These are phyloP conservation scores for Amylocarpus encephaloides DNA, from an alignment of 2,329 filamentous ascomycete species.

Conservation along the genomic window DNA sequence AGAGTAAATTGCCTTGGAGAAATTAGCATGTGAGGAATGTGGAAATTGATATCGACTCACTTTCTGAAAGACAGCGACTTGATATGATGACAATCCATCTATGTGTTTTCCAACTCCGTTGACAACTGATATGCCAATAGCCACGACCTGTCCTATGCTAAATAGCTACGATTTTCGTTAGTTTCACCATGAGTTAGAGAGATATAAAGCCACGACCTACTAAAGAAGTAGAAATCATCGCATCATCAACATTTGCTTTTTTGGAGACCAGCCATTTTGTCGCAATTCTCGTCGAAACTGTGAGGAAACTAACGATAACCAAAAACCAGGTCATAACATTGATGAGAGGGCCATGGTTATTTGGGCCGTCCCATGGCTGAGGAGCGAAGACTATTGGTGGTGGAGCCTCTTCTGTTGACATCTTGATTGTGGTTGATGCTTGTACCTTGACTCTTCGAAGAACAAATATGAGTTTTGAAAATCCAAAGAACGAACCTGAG, in stretches of 20 bases:
- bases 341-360: conserved; percentile 5
- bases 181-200: not conserved
- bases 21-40: not conserved
- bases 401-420: not conserved
- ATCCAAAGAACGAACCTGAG: not conserved
- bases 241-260: conserved; percentile 2
- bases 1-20: not conserved
- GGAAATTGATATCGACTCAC: conserved; percentile 2
- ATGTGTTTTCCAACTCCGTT: conserved; percentile 5
- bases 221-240: conserved; percentile 3
- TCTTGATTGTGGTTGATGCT: not conserved
- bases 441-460: not conserved
- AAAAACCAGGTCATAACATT: conserved; percentile 7
- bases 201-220: not conserved
- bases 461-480: not conserved
- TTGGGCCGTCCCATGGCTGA: not conserved
- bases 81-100: not conserved
- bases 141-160: not conserved
- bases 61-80: conserved; percentile 12
- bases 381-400: not conserved
- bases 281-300: conserved; percentile 1
- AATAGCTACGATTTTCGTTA: not conserved
- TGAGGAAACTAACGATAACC: not conserved
- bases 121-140: conserved; percentile 1
- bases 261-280: conserved; percentile 2